Evolutionary conservation across 2,329 filamentous ascomycete genomes (phyloP).

Genomic region (Penicillium hordei): DNA sequence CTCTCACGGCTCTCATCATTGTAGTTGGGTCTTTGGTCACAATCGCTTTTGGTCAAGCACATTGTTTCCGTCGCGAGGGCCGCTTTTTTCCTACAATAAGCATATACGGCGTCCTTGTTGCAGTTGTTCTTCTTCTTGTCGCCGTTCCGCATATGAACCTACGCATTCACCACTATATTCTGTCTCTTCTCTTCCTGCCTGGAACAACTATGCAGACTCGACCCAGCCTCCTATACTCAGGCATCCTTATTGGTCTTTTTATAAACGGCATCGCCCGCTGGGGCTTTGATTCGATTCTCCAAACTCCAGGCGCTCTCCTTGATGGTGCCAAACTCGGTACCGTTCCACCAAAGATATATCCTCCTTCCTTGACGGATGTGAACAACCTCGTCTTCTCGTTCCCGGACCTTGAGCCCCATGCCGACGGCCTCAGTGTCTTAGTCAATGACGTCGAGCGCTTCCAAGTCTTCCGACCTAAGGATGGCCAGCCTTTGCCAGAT

Average conservation of each 20-base stretch:
- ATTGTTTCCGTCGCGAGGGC: conserved; percentile 58
- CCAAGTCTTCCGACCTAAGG: conserved; percentile 50
- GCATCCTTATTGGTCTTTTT: conserved; percentile 61
- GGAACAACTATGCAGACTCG: conserved; percentile 61
- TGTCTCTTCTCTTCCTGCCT: conserved; percentile 58
- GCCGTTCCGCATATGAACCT: conserved; percentile 58
- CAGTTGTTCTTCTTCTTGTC: conserved; percentile 49
- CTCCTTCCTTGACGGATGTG: conserved; percentile 17
- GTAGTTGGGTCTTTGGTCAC: conserved; percentile 52
- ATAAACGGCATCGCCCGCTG: conserved; percentile 65
- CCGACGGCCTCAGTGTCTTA: conserved; percentile 58
- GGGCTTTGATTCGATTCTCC: conserved; percentile 61
- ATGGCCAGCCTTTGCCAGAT: conserved; percentile 20
- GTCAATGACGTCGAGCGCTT: conserved; percentile 64
- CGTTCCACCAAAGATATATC: conserved; percentile 32
- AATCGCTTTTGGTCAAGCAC: conserved; percentile 57
- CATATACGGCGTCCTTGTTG: conserved; percentile 50
- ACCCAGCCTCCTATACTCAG: conserved; percentile 59
- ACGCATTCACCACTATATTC: conserved; percentile 65
- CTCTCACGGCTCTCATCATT: conserved; percentile 56
- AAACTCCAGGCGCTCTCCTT: conserved; percentile 54
- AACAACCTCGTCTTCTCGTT: conserved; percentile 41
- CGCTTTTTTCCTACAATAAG: conserved; percentile 48
- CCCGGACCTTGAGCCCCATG: conserved; percentile 28
- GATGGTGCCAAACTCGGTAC: conserved; percentile 38